These are phyloP conservation scores for Colletotrichum salicis DNA, from an alignment of 2,329 filamentous ascomycete species.

Conservation along the genomic window DNA sequence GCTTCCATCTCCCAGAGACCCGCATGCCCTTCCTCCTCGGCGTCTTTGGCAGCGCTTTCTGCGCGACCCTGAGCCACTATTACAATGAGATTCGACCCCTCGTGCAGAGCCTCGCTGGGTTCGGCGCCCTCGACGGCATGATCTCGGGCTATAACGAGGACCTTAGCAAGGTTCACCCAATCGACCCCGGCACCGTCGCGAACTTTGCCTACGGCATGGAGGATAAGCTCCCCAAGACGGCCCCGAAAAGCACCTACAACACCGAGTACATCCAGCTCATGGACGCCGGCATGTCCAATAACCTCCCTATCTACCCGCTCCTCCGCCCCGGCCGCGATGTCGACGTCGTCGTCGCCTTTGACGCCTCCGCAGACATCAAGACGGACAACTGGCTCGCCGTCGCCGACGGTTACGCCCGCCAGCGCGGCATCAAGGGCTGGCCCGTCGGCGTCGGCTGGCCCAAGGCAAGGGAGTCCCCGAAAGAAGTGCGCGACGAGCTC, in stretches of 20 bases:
- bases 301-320: slow-evolving; percentile 93
- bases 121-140: slow-evolving; percentile 81
- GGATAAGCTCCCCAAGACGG: slow-evolving; percentile 76
- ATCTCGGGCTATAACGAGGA: slow-evolving; percentile 83
- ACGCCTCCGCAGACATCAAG: slow-evolving; percentile 91
- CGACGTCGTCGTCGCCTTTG: slow-evolving; percentile 91
- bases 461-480: slow-evolving; percentile 64
- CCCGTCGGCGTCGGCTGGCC: slow-evolving; percentile 96
- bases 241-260: slow-evolving; percentile 80
- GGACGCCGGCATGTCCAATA: slow-evolving; percentile 99
- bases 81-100: slow-evolving; percentile 93
- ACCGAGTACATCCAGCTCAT: slow-evolving; percentile 82
- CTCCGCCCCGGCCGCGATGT: slow-evolving; percentile 88
- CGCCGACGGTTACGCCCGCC: slow-evolving; percentile 89
- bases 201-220: slow-evolving; percentile 90
- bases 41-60: slow-evolving; percentile 97
- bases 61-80: slow-evolving; percentile 94
- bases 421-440: slow-evolving; percentile 93
- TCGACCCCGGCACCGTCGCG: slow-evolving; percentile 89
- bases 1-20: slow-evolving; percentile 82
- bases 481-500: slow-evolving; percentile 72
- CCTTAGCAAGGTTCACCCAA: slow-evolving; percentile 90
- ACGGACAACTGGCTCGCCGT: slow-evolving; percentile 97
- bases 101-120: slow-evolving; percentile 78
- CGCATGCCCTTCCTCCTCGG: slow-evolving; percentile 87